Base-by-base conservation (phyloP, 305 asterid species). In the Fraxinus floribunda region DNA sequence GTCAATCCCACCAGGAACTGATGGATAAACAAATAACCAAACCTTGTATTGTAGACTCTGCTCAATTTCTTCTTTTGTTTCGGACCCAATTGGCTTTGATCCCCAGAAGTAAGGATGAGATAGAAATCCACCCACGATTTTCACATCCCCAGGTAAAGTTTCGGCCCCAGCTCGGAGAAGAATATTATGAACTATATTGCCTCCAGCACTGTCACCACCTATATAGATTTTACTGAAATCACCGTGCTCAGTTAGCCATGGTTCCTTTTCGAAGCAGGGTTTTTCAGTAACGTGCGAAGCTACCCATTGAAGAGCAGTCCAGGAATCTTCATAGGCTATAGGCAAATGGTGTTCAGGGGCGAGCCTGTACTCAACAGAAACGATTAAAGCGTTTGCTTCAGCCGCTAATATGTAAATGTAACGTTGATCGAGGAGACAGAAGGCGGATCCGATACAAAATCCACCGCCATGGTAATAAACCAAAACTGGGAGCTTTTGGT, bases 381-480 rank as follows among this genome's bases (percentile, higher is more conserved):
- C 38, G 1, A 85, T 60, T 7, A 90, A 38, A 24, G 89, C 89
- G 7, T 79, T 84, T 76, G 92, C 83, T 1, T 44, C 79, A 64
- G 86, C 79, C 5, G 84, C 82, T 2, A 90, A 18, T 35, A 49
- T 44, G 75, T 79, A 52, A 38, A 86, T 13, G 79, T 81, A 88
- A 22, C 86, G 88, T 75, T 82, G 83, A 78, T 82, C 7, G 10
- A 84, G 16, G 79, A 34, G 6, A 34, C 1, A 4, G 39, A 36
- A 36, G 9, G 41, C 7, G 6, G 36, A 34, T 4, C 36, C 36
- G 36, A 34, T 4, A 34, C 36, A 34, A 34, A 34, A 34, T 4
- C 36, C 96, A 4, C 92, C 93, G 5, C 90, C 90, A 38, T 88
- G 94, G 87, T 76, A 86, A 76, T 89, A 87, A 66, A 89, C 66